Conservation (phyloP, 805 yeast genomes). For the Komagataella phaffii region DNA sequence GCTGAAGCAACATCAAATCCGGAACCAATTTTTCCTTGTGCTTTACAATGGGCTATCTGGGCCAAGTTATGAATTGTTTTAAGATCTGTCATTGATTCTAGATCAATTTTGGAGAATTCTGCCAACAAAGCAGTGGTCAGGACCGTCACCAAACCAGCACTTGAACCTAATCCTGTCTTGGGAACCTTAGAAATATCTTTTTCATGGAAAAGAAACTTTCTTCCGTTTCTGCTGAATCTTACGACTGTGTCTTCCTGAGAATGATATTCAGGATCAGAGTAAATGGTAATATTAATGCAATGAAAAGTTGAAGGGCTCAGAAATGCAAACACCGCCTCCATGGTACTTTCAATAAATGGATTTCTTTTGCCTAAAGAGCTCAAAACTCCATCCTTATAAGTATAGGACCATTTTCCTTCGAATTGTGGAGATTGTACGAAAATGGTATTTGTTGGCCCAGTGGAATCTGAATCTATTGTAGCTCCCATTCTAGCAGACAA, state of each 20-base stretch:
- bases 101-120: constrained; percentile 21
- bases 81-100: constrained; percentile 5
- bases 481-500: constrained; percentile 87
- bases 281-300: constrained; percentile 41
- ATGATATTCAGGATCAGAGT: constrained; percentile 83
- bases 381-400: constrained; percentile 9
- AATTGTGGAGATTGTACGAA: constrained; percentile 69
- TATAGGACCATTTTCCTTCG: constrained; percentile 58
- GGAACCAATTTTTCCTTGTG: constrained; percentile 92
- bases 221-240: constrained; percentile 21
- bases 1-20: constrained; percentile 98
- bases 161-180: constrained; percentile 92
- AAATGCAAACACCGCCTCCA: constrained; percentile 43
- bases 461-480: constrained; percentile 18
- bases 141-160: constrained; percentile 85
- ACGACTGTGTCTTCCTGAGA: constrained; percentile 41
- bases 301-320: constrained; percentile 20
- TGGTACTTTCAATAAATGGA: constrained; percentile 63
- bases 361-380: constrained; percentile 24
- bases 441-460: constrained; percentile 15
- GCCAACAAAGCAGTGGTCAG: constrained; percentile 57
- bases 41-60: constrained; percentile 83
- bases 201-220: constrained; percentile 46
- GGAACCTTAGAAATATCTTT: constrained; percentile 57
- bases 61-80: constrained; percentile 64